phyloP scores from a whole-genome alignment of 192 early-diverging fungal genomes.

The Backusella westeae region DNA sequence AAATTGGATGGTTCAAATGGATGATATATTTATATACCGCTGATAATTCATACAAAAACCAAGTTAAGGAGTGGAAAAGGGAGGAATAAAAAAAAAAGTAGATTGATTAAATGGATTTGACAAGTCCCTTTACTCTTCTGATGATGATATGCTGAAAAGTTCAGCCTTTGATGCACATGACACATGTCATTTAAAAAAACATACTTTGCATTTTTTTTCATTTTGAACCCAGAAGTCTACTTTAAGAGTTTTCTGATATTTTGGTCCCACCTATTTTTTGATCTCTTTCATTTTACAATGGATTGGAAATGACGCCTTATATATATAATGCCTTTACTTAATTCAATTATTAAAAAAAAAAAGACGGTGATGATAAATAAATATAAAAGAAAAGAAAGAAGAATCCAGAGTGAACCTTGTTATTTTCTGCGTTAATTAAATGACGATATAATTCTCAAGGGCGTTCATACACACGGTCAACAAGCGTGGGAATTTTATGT shows the following conservation, averaged over 20 bases:
- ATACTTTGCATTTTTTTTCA: background rate
- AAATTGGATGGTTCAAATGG: background rate
- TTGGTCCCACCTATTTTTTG: background rate
- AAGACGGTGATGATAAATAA: background rate
- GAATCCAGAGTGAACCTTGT: background rate
- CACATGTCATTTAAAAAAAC: background rate
- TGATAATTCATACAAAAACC: background rate
- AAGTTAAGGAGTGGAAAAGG: background rate
- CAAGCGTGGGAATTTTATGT: background rate
- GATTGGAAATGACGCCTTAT: no score
- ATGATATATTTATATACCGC: background rate
- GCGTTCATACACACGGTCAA: background rate
- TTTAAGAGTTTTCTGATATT: background rate
- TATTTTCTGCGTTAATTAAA: background rate
- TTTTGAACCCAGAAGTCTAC: background rate
- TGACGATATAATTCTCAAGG: background rate
- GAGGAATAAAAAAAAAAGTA: background rate
- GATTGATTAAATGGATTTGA: conserved; percentile 1
- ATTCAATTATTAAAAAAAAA: background rate
- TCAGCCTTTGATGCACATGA: background rate
- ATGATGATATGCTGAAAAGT: background rate
- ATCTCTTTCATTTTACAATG: background rate
- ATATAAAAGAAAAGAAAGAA: background rate
- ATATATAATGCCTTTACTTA: background rate
- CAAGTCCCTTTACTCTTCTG: background rate